Conservation (phyloP, 768 basidiomycete species). For the Leccinum longicurvipes region DNA sequence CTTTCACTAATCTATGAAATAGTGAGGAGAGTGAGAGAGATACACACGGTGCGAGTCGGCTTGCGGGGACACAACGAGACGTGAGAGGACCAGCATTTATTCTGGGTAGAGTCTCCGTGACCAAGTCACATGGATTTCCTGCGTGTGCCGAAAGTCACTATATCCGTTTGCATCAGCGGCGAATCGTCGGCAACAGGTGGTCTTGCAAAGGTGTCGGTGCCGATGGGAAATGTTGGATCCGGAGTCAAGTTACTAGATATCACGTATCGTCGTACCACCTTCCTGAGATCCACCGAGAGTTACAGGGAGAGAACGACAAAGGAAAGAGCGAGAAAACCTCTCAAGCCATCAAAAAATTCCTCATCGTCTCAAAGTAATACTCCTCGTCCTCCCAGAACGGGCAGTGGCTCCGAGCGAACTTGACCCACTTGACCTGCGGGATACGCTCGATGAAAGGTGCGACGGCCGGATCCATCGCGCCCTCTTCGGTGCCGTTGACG, state of each 20-base stretch:
- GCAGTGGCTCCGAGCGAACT: slow-evolving; percentile 29
- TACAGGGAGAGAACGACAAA: neutral
- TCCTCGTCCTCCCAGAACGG: slow-evolving; percentile 21
- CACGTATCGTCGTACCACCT: no score
- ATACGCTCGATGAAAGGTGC: slow-evolving; percentile 32
- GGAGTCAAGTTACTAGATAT: neutral
- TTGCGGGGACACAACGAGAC: neutral
- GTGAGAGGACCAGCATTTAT: neutral
- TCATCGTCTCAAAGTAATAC: slow-evolving; percentile 17
- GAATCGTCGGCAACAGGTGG: neutral
- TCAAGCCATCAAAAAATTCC: slow-evolving; percentile 11
- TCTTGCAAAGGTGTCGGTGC: neutral
- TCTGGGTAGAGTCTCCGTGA: neutral
- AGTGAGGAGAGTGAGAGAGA: neutral
- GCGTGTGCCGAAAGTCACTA: neutral
- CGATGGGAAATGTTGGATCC: neutral
- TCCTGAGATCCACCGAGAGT: neutral
- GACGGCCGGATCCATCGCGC: slow-evolving; percentile 32
- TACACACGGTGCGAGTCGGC: neutral
- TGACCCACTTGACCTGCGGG: slow-evolving; percentile 34
- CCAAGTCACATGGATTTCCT: neutral
- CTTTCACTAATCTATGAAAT: neutral
- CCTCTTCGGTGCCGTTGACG: slow-evolving; percentile 36
- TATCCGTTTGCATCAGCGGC: neutral
- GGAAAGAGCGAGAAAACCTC: neutral